These are phyloP conservation scores for Globisporangium polare DNA, from an alignment of 352 stramenopile genomes.

Conservation along the genomic window DNA sequence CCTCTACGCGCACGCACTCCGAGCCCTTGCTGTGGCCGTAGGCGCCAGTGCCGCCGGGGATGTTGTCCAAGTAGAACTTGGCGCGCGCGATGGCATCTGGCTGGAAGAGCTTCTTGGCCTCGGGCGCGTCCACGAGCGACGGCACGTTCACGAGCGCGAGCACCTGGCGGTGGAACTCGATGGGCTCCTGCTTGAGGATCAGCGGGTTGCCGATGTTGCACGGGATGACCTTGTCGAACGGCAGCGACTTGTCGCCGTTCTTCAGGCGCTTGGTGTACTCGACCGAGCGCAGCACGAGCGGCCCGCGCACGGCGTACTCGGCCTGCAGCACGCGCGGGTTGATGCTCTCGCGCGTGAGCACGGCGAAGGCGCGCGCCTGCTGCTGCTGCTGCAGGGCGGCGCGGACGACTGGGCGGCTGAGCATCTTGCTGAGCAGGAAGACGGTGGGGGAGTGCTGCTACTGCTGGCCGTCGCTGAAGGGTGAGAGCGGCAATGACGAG, in stretches of 20 bases:
- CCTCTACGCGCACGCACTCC: conserved; percentile 83
- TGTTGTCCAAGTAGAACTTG: conserved; percentile 85
- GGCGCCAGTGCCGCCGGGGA: conserved; percentile 86
- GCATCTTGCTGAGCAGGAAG: background rate
- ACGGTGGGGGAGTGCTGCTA: background rate
- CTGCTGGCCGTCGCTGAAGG: background rate
- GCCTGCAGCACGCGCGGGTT: conserved; percentile 77
- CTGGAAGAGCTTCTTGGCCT: conserved; percentile 77
- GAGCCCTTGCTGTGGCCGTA: conserved; percentile 93
- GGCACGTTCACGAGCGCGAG: conserved; percentile 89
- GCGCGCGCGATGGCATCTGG: conserved; percentile 84
- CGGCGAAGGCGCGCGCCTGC: conserved; percentile 42
- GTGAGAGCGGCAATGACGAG: conserved; percentile 7
- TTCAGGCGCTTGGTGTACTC: conserved; percentile 73
- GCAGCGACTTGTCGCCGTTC: conserved; percentile 61
- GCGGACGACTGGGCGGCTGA: conserved; percentile 10
- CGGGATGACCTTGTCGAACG: conserved; percentile 94
- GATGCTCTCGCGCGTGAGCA: conserved; percentile 73
- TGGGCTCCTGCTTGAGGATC: conserved; percentile 92
- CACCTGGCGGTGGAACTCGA: conserved; percentile 93
- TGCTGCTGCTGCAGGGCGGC: conserved; percentile 3
- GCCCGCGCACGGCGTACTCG: conserved; percentile 88
- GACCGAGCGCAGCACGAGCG: conserved; percentile 77
- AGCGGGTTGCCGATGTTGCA: conserved; percentile 99
- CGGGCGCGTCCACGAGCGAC: conserved; percentile 79